phyloP scores from a whole-genome alignment of 2,329 filamentous ascomycete genomes.

The Stromatinia cepivora region DNA sequence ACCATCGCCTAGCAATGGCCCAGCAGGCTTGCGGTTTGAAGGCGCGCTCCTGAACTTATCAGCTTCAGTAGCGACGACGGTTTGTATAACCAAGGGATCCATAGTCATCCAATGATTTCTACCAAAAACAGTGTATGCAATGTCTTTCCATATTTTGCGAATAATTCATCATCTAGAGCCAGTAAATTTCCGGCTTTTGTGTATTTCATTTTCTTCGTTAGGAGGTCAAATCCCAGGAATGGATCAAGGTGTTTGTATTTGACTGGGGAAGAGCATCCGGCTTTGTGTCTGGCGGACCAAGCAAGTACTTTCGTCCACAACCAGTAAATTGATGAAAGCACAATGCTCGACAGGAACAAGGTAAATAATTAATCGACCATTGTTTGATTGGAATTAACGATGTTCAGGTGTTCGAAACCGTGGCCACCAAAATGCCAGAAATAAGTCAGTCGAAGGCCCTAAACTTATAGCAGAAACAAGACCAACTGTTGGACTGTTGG shows the following conservation, averaged over 20 bases:
- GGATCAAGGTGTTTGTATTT: slow-evolving; percentile 13
- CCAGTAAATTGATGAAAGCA: neutral
- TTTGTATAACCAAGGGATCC: slow-evolving; percentile 57
- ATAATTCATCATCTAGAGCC: slow-evolving; percentile 19
- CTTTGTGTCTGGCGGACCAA: slow-evolving; percentile 1
- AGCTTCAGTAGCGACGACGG: slow-evolving; percentile 55
- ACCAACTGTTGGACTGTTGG: neutral
- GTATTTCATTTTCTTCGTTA: neutral
- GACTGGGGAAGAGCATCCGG: slow-evolving; percentile 7
- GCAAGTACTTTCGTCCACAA: neutral
- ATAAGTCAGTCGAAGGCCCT: neutral
- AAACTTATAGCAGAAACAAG: neutral
- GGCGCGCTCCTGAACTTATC: slow-evolving; percentile 52
- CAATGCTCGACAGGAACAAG: neutral
- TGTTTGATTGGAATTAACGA: neutral
- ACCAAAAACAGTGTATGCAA: slow-evolving; percentile 20
- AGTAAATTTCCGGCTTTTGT: slow-evolving; percentile 1
- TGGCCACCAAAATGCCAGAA: neutral
- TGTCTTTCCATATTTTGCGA: slow-evolving; percentile 25
- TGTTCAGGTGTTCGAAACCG: neutral
- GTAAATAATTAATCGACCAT: neutral
- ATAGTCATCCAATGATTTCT: slow-evolving; percentile 41
- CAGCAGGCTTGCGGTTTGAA: slow-evolving; percentile 46
- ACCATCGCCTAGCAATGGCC: slow-evolving; percentile 53
- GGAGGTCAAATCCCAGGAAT: slow-evolving; percentile 5